A percentile compares a stretch with the other conserved stretches of the same genome.
Conservation (phyloP, 768 basidiomycete genomes). For the Crucibulum laeve region DNA sequence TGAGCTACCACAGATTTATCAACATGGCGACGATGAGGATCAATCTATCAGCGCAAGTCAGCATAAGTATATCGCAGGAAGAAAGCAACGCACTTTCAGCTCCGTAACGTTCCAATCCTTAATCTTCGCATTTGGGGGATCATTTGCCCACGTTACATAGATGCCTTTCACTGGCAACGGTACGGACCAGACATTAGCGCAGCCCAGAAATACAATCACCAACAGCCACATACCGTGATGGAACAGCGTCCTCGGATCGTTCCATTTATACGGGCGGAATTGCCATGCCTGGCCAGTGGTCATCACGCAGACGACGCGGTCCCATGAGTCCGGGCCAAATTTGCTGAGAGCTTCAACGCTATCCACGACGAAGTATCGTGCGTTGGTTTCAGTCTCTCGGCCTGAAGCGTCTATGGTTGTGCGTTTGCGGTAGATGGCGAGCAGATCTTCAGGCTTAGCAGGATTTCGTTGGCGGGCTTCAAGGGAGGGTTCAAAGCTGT, state of each 20-base stretch:
- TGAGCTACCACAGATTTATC: conserved; percentile 94
- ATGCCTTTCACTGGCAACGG: conserved; percentile 78
- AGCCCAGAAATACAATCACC: not conserved
- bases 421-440: conserved; percentile 85
- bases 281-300: conserved; percentile 99
- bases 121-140: conserved; percentile 82
- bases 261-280: conserved; percentile 96
- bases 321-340: conserved; percentile 93
- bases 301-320: conserved; percentile 95
- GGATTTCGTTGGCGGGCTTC: conserved; percentile 53
- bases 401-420: conserved; percentile 64
- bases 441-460: conserved; percentile 76
- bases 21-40: conserved; percentile 82
- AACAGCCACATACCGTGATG: conserved; percentile 69
- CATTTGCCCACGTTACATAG: conserved; percentile 92
- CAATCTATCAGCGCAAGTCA: conserved; percentile 54
- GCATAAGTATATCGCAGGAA: conserved; percentile 1
- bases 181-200: not conserved
- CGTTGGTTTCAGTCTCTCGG: conserved; percentile 51
- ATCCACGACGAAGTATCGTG: conserved; percentile 85
- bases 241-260: conserved; percentile 86
- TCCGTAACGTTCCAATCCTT: conserved; percentile 98
- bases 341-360: conserved; percentile 89
- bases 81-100: conserved; percentile 59
- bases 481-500: not conserved